Evolutionary conservation across 768 basidiomycete genomes (phyloP).

Genomic region (Pleurotus sapidus): DNA sequence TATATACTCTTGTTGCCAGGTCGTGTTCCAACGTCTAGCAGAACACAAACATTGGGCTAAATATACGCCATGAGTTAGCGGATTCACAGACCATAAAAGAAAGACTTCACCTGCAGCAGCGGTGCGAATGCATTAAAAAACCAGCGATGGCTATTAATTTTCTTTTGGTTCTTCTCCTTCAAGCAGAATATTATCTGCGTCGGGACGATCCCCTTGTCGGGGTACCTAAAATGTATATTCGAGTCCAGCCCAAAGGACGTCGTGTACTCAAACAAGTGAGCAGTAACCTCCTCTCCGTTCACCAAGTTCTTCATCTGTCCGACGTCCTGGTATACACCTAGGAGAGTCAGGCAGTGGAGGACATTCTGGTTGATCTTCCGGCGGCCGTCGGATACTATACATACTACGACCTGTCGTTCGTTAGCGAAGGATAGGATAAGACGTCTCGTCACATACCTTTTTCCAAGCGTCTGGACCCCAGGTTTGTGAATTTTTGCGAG

Average conservation of each 20-base stretch:
- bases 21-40: slow-evolving; percentile 92
- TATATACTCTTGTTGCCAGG: slow-evolving; percentile 89
- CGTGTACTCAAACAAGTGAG: slow-evolving; percentile 81
- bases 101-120: slow-evolving; percentile 63
- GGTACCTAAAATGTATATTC: slow-evolving; percentile 80
- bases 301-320: slow-evolving; percentile 61
- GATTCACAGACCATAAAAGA: not conserved
- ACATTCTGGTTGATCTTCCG: slow-evolving; percentile 80
- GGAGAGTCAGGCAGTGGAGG: slow-evolving; percentile 84
- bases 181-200: slow-evolving; percentile 92
- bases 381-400: slow-evolving; percentile 88
- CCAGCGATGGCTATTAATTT: slow-evolving; percentile 97
- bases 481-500: slow-evolving; percentile 86
- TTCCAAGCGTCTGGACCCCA: slow-evolving; percentile 98
- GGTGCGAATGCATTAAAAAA: slow-evolving; percentile 94
- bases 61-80: slow-evolving; percentile 2
- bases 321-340: slow-evolving; percentile 84
- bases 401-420: slow-evolving; percentile 73
- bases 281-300: slow-evolving; percentile 67
- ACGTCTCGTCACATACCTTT: slow-evolving; percentile 47
- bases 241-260: slow-evolving; percentile 78
- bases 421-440: too few relatives aligned
- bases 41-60: slow-evolving; percentile 87
- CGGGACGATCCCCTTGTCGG: slow-evolving; percentile 90
- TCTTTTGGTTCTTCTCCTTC: slow-evolving; percentile 95